Conservation (phyloP, 805 yeast species). For the Zygotorulaspora sp. region DNA sequence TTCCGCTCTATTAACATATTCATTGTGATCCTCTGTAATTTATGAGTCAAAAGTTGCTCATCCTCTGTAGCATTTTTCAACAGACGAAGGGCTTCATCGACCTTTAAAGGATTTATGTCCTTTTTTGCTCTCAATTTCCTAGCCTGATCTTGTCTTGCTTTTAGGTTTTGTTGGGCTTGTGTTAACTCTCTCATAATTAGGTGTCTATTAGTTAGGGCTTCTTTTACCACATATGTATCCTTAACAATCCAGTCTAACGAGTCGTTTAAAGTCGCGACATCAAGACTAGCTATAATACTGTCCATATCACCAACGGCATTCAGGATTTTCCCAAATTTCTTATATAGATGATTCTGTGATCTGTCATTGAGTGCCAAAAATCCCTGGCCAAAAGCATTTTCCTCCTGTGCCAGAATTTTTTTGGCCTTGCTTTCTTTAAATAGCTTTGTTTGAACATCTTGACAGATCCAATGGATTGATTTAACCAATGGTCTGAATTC, state of each 20-base stretch:
- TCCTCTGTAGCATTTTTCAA: conserved; percentile 72
- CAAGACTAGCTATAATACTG: conserved; percentile 64
- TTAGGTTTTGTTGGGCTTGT: conserved; percentile 73
- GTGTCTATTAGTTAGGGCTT: conserved; percentile 88
- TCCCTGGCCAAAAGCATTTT: conserved; percentile 47
- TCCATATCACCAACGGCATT: conserved; percentile 72
- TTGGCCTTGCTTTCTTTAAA: conserved; percentile 49
- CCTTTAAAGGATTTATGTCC: conserved; percentile 78
- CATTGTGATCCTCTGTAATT: conserved; percentile 75
- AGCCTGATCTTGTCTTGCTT: conserved; percentile 65
- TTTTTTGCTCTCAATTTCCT: conserved; percentile 64
- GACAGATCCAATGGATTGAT: conserved; percentile 56
- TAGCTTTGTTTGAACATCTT: conserved; percentile 48
- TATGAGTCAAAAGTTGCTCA: conserved; percentile 72
- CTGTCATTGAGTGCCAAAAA: conserved; percentile 30
- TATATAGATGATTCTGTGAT: conserved; percentile 51
- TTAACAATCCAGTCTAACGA: conserved; percentile 57
- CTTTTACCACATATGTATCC: conserved; percentile 86
- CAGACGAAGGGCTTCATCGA: conserved; percentile 80
- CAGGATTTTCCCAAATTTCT: conserved; percentile 63
- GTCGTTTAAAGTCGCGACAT: conserved; percentile 73
- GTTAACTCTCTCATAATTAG: conserved; percentile 82
- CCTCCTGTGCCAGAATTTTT: conserved; percentile 49
- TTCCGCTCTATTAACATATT: conserved; percentile 73
- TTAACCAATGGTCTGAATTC: conserved; percentile 85